Evolutionary conservation across 2,329 filamentous ascomycete genomes (phyloP).

Genomic region (Decorospora gaudefroyi): DNA sequence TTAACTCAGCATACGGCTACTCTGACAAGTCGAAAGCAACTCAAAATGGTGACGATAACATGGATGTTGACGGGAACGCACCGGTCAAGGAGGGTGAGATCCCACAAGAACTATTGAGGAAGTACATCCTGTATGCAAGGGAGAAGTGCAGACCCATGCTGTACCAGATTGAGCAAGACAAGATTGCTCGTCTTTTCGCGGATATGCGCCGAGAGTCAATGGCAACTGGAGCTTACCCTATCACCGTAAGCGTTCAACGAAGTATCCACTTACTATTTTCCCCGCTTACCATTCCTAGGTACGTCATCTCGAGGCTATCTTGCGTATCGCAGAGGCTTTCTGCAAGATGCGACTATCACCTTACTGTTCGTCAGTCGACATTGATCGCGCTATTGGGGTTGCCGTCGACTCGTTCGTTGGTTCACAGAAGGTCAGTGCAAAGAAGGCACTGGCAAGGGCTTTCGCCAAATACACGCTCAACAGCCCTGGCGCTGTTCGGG

Average conservation of each 20-base stretch:
- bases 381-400: slow-evolving; percentile 95
- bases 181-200: slow-evolving; percentile 88
- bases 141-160: slow-evolving; percentile 89
- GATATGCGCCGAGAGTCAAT: slow-evolving; percentile 94
- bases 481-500: slow-evolving; percentile 50
- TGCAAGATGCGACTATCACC: slow-evolving; percentile 98
- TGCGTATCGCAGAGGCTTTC: slow-evolving; percentile 92
- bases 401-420: slow-evolving; percentile 95
- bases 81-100: slow-evolving; percentile 71
- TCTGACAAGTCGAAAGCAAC: slow-evolving; percentile 30
- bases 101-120: slow-evolving; percentile 85
- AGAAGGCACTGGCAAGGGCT: slow-evolving; percentile 89
- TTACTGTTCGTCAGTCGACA: slow-evolving; percentile 86
- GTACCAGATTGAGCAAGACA: slow-evolving; percentile 97
- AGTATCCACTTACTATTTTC: background rate
- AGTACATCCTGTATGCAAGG: slow-evolving; percentile 94
- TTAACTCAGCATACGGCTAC: slow-evolving; percentile 44
- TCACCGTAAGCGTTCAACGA: slow-evolving; percentile 73
- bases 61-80: slow-evolving; percentile 55
- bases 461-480: slow-evolving; percentile 85
- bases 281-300: slow-evolving; percentile 62
- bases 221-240: slow-evolving; percentile 94
- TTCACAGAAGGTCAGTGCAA: slow-evolving; percentile 95
- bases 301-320: slow-evolving; percentile 95
- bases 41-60: slow-evolving; percentile 50